These are phyloP conservation scores for Plasmodium fragile DNA, from an alignment of 169 alveolate genomes.

Conservation along the genomic window DNA sequence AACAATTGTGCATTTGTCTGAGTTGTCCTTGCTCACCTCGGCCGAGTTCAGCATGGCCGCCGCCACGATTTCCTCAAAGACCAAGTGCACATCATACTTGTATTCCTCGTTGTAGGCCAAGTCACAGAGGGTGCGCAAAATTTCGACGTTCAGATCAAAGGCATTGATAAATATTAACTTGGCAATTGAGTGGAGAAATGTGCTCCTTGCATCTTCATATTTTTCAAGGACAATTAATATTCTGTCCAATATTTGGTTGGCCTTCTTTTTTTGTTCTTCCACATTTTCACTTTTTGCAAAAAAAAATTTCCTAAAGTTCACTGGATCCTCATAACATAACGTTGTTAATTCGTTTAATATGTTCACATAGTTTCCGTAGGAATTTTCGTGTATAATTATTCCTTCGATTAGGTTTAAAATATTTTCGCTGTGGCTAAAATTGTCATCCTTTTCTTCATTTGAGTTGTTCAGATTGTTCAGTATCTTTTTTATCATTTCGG, in stretches of 20 bases:
- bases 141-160: slow-evolving; percentile 25
- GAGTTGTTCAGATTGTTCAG: slow-evolving; percentile 42
- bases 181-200: slow-evolving; percentile 57
- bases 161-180: slow-evolving; percentile 55
- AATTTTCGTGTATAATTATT: slow-evolving; percentile 45
- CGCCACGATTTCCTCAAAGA: slow-evolving; percentile 67
- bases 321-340: slow-evolving; percentile 70
- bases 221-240: slow-evolving; percentile 69
- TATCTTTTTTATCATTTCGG: slow-evolving; percentile 61
- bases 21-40: slow-evolving; percentile 19
- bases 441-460: slow-evolving; percentile 68
- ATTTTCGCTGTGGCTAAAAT: slow-evolving; percentile 54
- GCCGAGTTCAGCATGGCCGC: slow-evolving; percentile 39
- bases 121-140: slow-evolving; percentile 41
- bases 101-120: slow-evolving; percentile 51
- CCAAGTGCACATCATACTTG: slow-evolving; percentile 23
- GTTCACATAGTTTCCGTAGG: slow-evolving; percentile 62
- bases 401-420: slow-evolving; percentile 64
- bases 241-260: slow-evolving; percentile 44
- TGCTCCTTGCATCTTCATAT: slow-evolving; percentile 70
- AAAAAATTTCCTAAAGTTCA: slow-evolving; percentile 37
- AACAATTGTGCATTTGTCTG: background rate
- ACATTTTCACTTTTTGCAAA: slow-evolving; percentile 32
- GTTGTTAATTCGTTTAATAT: slow-evolving; percentile 71
- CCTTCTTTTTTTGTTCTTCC: slow-evolving; percentile 5